Base-by-base conservation (phyloP, 768 basidiomycete genomes). In the Glaciozyma antarctica region DNA sequence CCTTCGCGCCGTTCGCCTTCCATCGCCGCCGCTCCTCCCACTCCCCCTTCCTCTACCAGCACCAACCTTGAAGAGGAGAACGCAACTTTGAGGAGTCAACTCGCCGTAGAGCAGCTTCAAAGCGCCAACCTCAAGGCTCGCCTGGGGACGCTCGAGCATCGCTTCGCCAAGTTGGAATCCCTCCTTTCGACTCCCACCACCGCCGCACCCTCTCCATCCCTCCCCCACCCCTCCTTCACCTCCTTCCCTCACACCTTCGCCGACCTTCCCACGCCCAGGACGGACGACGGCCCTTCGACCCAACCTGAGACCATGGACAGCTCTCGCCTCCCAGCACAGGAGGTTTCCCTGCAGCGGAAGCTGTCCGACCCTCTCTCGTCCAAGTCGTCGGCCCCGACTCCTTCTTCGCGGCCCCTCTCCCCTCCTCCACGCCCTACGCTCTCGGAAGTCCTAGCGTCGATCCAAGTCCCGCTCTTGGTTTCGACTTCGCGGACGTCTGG, bases 321-420 rank as follows among this genome's bases (percentile, higher is more conserved):
- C 62, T 48, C 41, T 58, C 63, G 66, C 69, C 64, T 64, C 66
- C 63, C 65, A 67, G 69, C 69, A 71, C 69, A 66, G 63, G 66
- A 64, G 64, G 66, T 13, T 15, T 67, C 69, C 66, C 69, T 67
- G 69, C 69, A 65, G 69, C 66, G 69, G 69, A 67, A 64, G 62
- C 45, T 66, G 64, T 61, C 65, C 44, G 49, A 8, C 41, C 60
- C 16, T 41, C 24, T 44, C 30, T 51, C 26, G 47, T 16, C 48
- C 7, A 21, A 8, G 52, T 21, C 24, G 26, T 56, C 61, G 45
- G 16, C 6, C 13, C 43, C 55, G 47, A 53, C 49, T 38, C 24
- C 47, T 49, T 53, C 53, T 2, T 62, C 56, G 30, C 55, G 38
- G 30, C 38, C 55, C 34, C 55, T 38, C 49, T 15, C n/a, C 49